Evolutionary conservation across 441 rosid genomes (phyloP).

Genomic region (Mallotus repandus): DNA sequence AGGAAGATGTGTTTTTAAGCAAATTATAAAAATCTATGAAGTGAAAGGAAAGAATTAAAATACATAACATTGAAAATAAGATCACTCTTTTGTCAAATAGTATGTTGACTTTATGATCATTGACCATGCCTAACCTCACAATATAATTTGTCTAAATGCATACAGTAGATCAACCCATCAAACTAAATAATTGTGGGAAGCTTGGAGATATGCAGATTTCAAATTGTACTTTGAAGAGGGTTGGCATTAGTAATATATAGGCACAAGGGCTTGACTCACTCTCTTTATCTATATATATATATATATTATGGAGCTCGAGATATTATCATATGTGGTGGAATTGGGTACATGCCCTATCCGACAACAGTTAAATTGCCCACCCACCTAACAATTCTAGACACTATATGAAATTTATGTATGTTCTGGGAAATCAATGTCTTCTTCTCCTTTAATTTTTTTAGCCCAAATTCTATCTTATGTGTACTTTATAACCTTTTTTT

Average conservation of each 20-base stretch:
- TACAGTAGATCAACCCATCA: neutral
- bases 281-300: too few species aligned
- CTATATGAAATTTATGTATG: neutral
- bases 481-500: neutral
- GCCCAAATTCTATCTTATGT: neutral
- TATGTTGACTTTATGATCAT: neutral
- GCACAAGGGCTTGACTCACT: neutral
- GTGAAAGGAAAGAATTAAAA: too few species aligned
- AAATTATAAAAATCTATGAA: too few species aligned
- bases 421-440: neutral
- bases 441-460: neutral
- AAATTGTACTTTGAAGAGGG: conserved; percentile 3
- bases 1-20: too few species aligned
- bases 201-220: neutral
- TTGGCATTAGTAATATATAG: neutral
- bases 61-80: too few species aligned
- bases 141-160: neutral
- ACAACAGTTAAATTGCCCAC: conserved; percentile 1
- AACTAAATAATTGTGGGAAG: neutral
- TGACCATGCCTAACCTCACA: neutral
- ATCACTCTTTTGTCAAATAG: neutral
- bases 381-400: neutral
- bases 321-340: conserved; percentile 5
- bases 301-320: neutral
- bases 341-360: conserved; percentile 4